Evolutionary conservation across 495 filamentous ascomycete genomes (phyloP), one percentile per base, ranked within the genome.

Genomic region (Beverwykella pulmonaria): DNA sequence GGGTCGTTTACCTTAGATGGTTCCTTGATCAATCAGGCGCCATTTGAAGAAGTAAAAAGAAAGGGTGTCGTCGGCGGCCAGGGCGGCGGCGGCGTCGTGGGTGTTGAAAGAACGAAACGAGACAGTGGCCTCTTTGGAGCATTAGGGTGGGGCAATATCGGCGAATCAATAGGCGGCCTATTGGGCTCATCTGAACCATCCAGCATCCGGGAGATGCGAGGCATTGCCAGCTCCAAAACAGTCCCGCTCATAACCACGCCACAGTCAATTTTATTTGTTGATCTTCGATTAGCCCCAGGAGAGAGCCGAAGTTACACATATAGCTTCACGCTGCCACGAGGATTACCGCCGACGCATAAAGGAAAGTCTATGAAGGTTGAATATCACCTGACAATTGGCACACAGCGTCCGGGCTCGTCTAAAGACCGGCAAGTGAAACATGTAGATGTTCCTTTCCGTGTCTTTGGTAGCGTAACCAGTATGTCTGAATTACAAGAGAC

Each of bases 211-310:
- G 91, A 97, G 71, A 96, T 97, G 91, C 90, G 92, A 68, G 90
- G 88, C 0, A 87, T 89, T 60, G 87, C 88, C 48, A 86, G 81
- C 68, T 88, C 92, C 17, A 90, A 89, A 74, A 88, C 89, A 20
- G 88, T 98, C 41, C 94, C 94, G 2, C 81, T 98, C 41, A 76
- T 98, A 20, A 95, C 92, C 23, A 97, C 94, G 8, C 92, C 93
- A n/a, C 94, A 98, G 76, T 96, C 92, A 6, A 92, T 98, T 65
- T 81, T 98, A 17, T 98, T 98, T 72, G 93, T 98, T 39, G 92
- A 98, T 73, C 82, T 98, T 32, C 86, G 88, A 71, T 81, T 98
- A 19, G 87, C 83, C 17, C 93, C 95, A 0, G 94, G 94, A 2
- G 92, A 98, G 75, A 96, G 91, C 75, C 88, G 86, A 74, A 88